Conservation (phyloP, 768 basidiomycete species). For the Tylopilus sp. region DNA sequence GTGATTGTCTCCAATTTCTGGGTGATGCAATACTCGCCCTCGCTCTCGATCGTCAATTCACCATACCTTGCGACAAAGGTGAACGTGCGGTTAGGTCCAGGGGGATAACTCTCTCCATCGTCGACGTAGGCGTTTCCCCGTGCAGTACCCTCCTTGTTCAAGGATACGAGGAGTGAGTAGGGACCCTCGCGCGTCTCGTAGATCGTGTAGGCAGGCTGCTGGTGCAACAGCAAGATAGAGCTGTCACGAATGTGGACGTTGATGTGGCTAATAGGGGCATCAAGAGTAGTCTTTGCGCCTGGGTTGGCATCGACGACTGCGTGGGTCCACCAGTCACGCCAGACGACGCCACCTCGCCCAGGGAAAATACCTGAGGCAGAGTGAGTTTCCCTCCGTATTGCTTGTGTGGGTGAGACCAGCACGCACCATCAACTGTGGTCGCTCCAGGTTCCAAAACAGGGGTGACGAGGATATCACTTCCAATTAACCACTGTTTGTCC, state of each 20-base stretch:
- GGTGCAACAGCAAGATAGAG: slow-evolving; percentile 64
- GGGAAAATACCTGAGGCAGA: slow-evolving; percentile 54
- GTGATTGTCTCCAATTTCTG: too few relatives aligned
- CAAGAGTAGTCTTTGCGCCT: slow-evolving; percentile 46
- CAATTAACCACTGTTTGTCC: slow-evolving; percentile 71
- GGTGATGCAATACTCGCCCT: too few relatives aligned
- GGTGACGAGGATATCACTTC: slow-evolving; percentile 67
- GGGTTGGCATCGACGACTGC: slow-evolving; percentile 42
- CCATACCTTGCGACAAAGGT: slow-evolving; percentile 38
- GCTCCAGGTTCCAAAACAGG: slow-evolving; percentile 71
- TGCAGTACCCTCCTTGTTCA: slow-evolving; percentile 39
- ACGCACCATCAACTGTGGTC: slow-evolving; percentile 60
- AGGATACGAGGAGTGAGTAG: slow-evolving; percentile 60
- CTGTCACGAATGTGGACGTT: slow-evolving; percentile 74
- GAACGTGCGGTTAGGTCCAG: slow-evolving; percentile 48
- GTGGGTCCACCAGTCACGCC: slow-evolving; percentile 77
- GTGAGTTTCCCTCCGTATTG: background rate
- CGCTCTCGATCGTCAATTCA: slow-evolving; percentile 39
- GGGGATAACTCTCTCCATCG: slow-evolving; percentile 61
- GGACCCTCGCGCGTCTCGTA: slow-evolving; percentile 61
- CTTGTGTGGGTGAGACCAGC: background rate
- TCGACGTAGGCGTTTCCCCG: too few relatives aligned
- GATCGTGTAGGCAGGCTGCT: slow-evolving; percentile 62
- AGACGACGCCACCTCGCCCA: slow-evolving; percentile 52
- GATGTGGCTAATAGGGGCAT: slow-evolving; percentile 70